Base-by-base conservation (phyloP, 495 filamentous ascomycete species). In the Podospora australis region DNA sequence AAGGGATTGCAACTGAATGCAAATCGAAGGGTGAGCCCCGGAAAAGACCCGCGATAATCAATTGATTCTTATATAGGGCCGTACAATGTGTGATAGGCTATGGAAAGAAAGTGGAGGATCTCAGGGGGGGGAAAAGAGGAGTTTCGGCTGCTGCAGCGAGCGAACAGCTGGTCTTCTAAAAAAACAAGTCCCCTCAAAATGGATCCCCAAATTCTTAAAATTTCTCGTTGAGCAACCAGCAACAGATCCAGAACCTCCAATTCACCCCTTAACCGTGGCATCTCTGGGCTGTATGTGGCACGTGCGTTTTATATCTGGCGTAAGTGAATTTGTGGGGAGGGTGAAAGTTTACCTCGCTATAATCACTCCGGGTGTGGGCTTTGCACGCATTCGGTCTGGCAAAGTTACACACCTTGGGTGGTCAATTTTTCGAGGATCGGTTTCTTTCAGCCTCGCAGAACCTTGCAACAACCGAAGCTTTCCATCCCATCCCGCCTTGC, bases 391-490 rank as follows among this genome's bases (percentile, higher is more conserved):
- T 24, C 4, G 22, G 13, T 25, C 28, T 16, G 13, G 40, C 7
- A 6, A 16, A 7, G 40, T 6, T 17, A 16, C 40, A 25, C 40
- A 24, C 40, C 40, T 23, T 23, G n/a, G 4, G 6, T 23, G 13
- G 40, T 26, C 40, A 43, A 43, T 43, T 43, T 43, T 43, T 43
- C 23, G 40, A 24, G 34, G 20, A 14, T 24, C 22, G 21, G 21
- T 28, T 14, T 43, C 23, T 43, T 24, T 43, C 40, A 43, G 40
- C 40, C 40, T 43, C 40, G 24, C 40, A 28, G 40, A 43, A 42
- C 39, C 39, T 42, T 42, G 39, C 39, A 43, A 43, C 40, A 21
- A n/a, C 28, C n/a, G 38, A 43, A 43, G 40, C 40, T 26, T 43
- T 28, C 14, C 32, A 4, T 16, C 32, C 32, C n/a, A n/a, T n/a